These are phyloP conservation scores for Sugiyamaella xylanicola DNA, from an alignment of 1,139 yeast species.

Conservation along the genomic window DNA sequence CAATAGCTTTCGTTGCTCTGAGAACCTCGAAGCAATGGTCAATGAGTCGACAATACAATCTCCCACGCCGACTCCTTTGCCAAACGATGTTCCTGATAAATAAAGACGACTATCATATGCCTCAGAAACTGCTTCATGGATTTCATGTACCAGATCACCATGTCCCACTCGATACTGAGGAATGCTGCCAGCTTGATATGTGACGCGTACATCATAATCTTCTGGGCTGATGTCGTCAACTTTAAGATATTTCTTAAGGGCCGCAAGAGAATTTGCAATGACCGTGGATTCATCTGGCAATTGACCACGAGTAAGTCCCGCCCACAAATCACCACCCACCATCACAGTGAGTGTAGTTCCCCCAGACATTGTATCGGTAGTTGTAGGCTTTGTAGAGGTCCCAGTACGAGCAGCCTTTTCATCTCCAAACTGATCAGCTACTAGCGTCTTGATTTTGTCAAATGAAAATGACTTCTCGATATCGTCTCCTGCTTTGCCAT, in stretches of 20 bases:
- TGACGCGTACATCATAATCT: conserved; percentile 42
- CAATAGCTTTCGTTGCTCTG: conserved; percentile 38
- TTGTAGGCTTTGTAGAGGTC: neutral
- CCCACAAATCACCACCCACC: conserved; percentile 81
- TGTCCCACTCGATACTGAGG: conserved; percentile 86
- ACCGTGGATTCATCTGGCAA: conserved; percentile 54
- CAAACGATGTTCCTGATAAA: conserved; percentile 81
- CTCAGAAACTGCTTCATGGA: conserved; percentile 42
- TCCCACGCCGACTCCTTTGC: conserved; percentile 86
- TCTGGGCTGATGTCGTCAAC: conserved; percentile 45
- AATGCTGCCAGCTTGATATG: conserved; percentile 56
- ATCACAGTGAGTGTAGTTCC: conserved; percentile 80
- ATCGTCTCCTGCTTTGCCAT: conserved; percentile 1
- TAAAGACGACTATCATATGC: conserved; percentile 52
- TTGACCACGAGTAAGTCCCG: conserved; percentile 36
- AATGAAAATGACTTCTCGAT: neutral
- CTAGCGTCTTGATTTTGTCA: conserved; percentile 14
- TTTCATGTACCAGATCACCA: conserved; percentile 48
- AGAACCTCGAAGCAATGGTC: conserved; percentile 52
- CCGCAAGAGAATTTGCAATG: conserved; percentile 49
- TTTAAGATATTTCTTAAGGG: conserved; percentile 52
- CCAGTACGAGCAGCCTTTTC: neutral
- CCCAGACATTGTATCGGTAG: neutral
- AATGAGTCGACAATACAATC: conserved; percentile 74
- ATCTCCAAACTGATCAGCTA: conserved; percentile 23